phyloP scores from a whole-genome alignment of 345 rosid species.

The Populus nigra region DNA sequence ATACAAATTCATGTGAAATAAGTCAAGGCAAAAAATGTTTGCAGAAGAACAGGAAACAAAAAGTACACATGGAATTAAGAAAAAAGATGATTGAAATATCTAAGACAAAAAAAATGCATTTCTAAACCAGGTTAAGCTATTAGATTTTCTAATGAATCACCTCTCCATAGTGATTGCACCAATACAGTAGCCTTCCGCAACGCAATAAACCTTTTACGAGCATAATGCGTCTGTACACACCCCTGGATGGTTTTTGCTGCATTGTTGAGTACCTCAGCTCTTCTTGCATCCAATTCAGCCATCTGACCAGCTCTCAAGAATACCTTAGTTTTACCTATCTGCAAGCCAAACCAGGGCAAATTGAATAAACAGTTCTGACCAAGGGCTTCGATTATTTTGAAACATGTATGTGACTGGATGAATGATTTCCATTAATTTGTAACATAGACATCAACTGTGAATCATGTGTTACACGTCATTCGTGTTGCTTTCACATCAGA shows the following conservation, averaged over 20 bases:
- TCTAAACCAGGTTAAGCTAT: background rate
- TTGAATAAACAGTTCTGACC: background rate
- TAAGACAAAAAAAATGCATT: background rate
- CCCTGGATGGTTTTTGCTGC: constrained; percentile 90
- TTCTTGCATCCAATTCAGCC: constrained; percentile 94
- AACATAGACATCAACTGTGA: background rate
- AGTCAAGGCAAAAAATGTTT: background rate
- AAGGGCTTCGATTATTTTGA: background rate
- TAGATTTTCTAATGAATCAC: constrained; percentile 31
- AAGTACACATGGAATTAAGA: background rate
- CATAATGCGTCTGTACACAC: constrained; percentile 60
- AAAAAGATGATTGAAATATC: no score
- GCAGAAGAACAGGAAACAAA: background rate
- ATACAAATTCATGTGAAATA: constrained; percentile 7
- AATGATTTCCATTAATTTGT: background rate
- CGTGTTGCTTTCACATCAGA: background rate
- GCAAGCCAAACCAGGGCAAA: constrained; percentile 32
- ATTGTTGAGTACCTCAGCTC: constrained; percentile 68
- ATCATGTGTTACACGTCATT: background rate
- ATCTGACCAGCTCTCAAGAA: constrained; percentile 98
- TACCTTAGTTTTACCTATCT: constrained; percentile 94
- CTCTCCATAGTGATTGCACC: constrained; percentile 68
- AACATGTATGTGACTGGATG: background rate
- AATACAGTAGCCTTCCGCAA: constrained; percentile 55
- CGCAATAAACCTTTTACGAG: constrained; percentile 69